phyloP scores from a whole-genome alignment of 306 rosid genomes.

The Rosa rugosa region DNA sequence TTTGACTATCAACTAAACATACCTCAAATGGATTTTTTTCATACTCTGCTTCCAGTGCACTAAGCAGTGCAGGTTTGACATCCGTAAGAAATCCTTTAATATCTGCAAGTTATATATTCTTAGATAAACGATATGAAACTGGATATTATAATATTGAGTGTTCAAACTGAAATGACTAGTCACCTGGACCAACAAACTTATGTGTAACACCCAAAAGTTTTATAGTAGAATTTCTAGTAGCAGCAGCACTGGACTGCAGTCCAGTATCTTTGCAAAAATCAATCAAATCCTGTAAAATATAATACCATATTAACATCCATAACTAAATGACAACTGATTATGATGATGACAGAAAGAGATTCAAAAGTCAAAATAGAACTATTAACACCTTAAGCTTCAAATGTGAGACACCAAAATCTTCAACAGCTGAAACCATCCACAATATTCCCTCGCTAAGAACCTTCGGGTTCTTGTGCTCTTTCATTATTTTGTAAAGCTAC shows the following conservation, averaged over 20 bases:
- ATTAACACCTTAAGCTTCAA: constrained; percentile 81
- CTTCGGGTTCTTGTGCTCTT: constrained; percentile 99
- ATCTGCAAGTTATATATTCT: constrained; percentile 53
- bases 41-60: constrained; percentile 88
- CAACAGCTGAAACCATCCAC: constrained; percentile 98
- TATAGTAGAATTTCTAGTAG: constrained; percentile 90
- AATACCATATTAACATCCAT: constrained; percentile 13
- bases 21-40: constrained; percentile 97
- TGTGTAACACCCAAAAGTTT: constrained; percentile 91
- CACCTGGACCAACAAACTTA: constrained; percentile 99
- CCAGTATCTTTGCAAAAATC: constrained; percentile 95
- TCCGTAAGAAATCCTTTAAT: constrained; percentile 91
- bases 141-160: neutral
- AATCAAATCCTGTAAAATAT: constrained; percentile 73
- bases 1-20: constrained; percentile 23
- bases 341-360: neutral
- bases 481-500: constrained; percentile 90
- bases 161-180: constrained; percentile 25
- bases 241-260: constrained; percentile 95
- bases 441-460: constrained; percentile 93
- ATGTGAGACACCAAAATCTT: constrained; percentile 86
- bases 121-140: constrained; percentile 21
- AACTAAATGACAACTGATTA: constrained; percentile 6
- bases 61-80: constrained; percentile 97
- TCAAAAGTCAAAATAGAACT: constrained; percentile 7